phyloP scores from a whole-genome alignment of 31 red algal genomes.

The Asparagopsis taxiformis region DNA sequence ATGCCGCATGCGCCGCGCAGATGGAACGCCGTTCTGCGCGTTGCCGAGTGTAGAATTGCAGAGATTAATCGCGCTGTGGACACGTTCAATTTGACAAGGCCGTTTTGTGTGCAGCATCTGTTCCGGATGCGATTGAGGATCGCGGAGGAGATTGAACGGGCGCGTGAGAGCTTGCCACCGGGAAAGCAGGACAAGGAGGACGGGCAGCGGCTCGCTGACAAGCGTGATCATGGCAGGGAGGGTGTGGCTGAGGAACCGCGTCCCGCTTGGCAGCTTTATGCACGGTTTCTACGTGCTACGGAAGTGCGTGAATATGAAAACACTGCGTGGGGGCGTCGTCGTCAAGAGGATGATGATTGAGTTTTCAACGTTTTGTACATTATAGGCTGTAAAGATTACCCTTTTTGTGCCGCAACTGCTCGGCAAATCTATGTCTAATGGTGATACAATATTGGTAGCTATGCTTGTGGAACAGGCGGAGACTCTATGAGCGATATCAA shows the following conservation, averaged over 20 bases:
- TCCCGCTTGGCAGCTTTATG: slow-evolving; percentile 48
- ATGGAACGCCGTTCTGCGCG: slow-evolving; percentile 23
- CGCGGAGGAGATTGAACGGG: slow-evolving; percentile 39
- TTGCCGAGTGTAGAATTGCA: slow-evolving; percentile 30
- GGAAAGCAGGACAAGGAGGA: background rate
- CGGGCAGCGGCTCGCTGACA: background rate
- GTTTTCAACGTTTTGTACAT: too few species aligned
- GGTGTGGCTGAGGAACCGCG: slow-evolving; percentile 16
- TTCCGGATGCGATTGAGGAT: slow-evolving; percentile 47
- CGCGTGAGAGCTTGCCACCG: slow-evolving; percentile 16
- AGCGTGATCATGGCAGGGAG: background rate
- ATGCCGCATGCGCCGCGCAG: slow-evolving; percentile 37
- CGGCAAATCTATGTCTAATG: too few species aligned
- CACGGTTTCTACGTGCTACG: slow-evolving; percentile 44
- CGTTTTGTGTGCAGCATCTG: slow-evolving; percentile 50
- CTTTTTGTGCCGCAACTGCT: too few species aligned
- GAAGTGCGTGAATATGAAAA: slow-evolving; percentile 49
- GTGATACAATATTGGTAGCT: too few species aligned
- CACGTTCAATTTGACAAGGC: slow-evolving; percentile 54
- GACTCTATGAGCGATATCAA: slow-evolving; percentile 47
- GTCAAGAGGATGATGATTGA: too few species aligned
- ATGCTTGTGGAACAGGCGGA: slow-evolving; percentile 33
- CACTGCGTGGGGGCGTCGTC: slow-evolving; percentile 33
- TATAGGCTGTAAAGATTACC: too few species aligned
- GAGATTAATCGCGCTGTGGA: slow-evolving; percentile 44